These are phyloP conservation scores for Musa itinerans DNA, from an alignment of 176 grass and related monocot genomes.

Conservation along the genomic window DNA sequence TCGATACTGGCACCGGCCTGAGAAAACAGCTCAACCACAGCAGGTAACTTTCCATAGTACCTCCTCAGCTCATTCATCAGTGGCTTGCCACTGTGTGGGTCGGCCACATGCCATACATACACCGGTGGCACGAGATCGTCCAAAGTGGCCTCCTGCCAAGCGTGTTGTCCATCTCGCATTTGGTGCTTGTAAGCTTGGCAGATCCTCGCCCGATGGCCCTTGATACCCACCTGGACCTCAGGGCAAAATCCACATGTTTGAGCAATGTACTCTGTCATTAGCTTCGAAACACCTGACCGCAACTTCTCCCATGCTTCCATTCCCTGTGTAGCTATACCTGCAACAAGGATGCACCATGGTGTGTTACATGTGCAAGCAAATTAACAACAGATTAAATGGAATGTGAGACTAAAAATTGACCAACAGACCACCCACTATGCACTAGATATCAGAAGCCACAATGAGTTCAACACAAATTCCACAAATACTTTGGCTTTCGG, in stretches of 20 bases:
- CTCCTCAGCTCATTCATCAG: slow-evolving; percentile 15
- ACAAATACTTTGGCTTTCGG: background rate
- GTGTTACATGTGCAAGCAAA: background rate
- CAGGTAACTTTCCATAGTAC: slow-evolving; percentile 22
- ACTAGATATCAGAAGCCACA: background rate
- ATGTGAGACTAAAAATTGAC: too few species aligned
- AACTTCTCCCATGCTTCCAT: slow-evolving; percentile 25
- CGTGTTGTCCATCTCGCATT: slow-evolving; percentile 24
- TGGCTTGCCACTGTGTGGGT: background rate
- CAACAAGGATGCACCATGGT: background rate
- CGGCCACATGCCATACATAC: slow-evolving; percentile 20
- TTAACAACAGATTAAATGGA: background rate
- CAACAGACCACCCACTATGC: too few species aligned
- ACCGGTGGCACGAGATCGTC: slow-evolving; percentile 12
- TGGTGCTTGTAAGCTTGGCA: slow-evolving; percentile 29
- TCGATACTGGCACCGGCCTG: slow-evolving; percentile 18
- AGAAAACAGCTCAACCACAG: slow-evolving; percentile 8
- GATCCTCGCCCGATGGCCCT: slow-evolving; percentile 24
- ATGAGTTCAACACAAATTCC: background rate
- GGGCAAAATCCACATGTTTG: slow-evolving; percentile 29
- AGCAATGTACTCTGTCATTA: slow-evolving; percentile 19
- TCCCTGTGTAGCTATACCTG: slow-evolving; percentile 13
- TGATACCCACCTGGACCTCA: slow-evolving; percentile 23
- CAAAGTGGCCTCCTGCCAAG: slow-evolving; percentile 24
- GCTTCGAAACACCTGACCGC: slow-evolving; percentile 6